phyloP scores from a whole-genome alignment of 306 rosid species.

The Biancaea sappan region DNA sequence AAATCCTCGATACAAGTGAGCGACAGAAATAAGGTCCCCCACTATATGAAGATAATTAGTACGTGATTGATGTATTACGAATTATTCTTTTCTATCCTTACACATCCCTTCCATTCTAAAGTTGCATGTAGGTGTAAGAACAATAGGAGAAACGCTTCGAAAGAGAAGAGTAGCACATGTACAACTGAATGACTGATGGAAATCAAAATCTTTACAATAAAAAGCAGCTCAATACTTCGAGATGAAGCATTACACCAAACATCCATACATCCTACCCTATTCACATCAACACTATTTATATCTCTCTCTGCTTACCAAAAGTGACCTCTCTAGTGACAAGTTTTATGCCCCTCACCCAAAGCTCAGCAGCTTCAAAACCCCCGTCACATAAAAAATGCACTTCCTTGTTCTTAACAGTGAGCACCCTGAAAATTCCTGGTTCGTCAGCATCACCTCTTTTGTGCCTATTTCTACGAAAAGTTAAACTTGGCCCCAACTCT shows the following conservation, averaged over 20 bases:
- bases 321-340: constrained; percentile 64
- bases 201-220: constrained; percentile 50
- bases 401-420: constrained; percentile 70
- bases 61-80: too few species aligned
- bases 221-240: constrained; percentile 56
- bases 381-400: constrained; percentile 83
- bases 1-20: too few species aligned
- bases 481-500: constrained; percentile 64
- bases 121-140: neutral
- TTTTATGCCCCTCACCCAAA: constrained; percentile 92
- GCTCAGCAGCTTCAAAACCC: constrained; percentile 71
- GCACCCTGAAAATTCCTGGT: constrained; percentile 80
- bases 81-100: neutral
- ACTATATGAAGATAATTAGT: too few species aligned
- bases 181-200: constrained; percentile 4
- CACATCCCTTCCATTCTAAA: neutral
- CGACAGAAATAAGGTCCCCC: too few species aligned
- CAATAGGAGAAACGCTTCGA: neutral
- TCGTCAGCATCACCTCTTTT: constrained; percentile 61
- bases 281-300: constrained; percentile 23
- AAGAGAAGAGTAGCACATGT: neutral
- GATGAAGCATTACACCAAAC: constrained; percentile 61
- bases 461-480: constrained; percentile 57
- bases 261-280: constrained; percentile 46
- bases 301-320: constrained; percentile 31